Evolutionary conservation across 129 eudicot genomes (phyloP).

Genomic region (Chrysanthemum seticuspe): DNA sequence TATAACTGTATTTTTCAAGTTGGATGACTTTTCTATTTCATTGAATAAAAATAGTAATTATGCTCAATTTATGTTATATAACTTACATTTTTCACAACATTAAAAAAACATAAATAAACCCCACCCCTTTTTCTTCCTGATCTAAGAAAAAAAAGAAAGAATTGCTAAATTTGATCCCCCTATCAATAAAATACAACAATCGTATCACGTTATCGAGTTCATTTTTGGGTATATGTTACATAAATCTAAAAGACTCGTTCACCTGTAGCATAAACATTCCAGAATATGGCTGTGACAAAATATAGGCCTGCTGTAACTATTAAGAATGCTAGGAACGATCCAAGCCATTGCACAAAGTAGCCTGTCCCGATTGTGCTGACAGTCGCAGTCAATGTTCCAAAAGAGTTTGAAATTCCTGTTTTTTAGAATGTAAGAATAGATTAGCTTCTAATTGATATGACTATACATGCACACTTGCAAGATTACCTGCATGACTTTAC

Average conservation of each 20-base stretch:
- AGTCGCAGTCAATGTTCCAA: conserved; percentile 90
- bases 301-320: conserved; percentile 82
- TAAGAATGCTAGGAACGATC: conserved; percentile 90
- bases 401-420: conserved; percentile 90
- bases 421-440: conserved; percentile 55
- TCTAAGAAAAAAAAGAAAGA: not conserved
- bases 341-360: conserved; percentile 85
- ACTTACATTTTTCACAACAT: conserved; percentile 19
- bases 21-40: too few relatives aligned
- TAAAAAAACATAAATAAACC: not conserved
- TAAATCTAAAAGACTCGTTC: conserved; percentile 63
- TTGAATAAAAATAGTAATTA: not conserved
- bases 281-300: conserved; percentile 69
- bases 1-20: not conserved
- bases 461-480: not conserved
- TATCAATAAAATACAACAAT: too few relatives aligned
- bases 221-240: not conserved
- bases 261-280: conserved; percentile 82
- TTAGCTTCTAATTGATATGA: conserved; percentile 35
- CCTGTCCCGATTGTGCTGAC: conserved; percentile 91
- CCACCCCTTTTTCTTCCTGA: not conserved
- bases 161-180: conserved; percentile 3
- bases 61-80: not conserved
- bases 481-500: conserved; percentile 89
- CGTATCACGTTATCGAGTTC: conserved; percentile 5